Percentiles rank a stretch among this genome's conserved stretches.
These are phyloP conservation scores for Orbilia quercus DNA, from an alignment of 2,329 filamentous ascomycete species.

Conservation along the genomic window DNA sequence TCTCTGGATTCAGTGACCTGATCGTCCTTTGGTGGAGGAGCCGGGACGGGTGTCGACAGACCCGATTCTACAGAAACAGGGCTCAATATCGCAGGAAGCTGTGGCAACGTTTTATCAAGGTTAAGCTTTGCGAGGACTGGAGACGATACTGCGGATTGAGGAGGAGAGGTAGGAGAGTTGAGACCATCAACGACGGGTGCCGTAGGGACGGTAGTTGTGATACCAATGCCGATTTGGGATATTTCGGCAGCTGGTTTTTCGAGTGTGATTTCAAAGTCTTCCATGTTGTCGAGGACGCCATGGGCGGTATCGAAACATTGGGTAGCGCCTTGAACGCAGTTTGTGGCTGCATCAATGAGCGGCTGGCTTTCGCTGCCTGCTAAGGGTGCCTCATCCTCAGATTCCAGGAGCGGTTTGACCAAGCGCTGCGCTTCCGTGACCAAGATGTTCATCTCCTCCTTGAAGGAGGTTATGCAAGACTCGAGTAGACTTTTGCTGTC, in stretches of 20 bases:
- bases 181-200: slow-evolving; percentile 53
- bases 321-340: slow-evolving; percentile 87
- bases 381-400: slow-evolving; percentile 47
- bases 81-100: slow-evolving; percentile 30
- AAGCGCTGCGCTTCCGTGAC: slow-evolving; percentile 44
- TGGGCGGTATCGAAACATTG: slow-evolving; percentile 91
- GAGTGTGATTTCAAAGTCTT: slow-evolving; percentile 80
- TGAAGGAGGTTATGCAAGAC: slow-evolving; percentile 20
- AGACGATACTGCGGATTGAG: slow-evolving; percentile 30
- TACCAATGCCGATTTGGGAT: slow-evolving; percentile 54
- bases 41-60: slow-evolving; percentile 17
- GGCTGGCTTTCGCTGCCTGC: slow-evolving; percentile 54
- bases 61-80: slow-evolving; percentile 19
- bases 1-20: slow-evolving; percentile 19
- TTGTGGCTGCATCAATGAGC: slow-evolving; percentile 73
- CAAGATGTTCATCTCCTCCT: slow-evolving; percentile 44
- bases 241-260: slow-evolving; percentile 15
- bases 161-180: slow-evolving; percentile 15
- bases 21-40: slow-evolving; percentile 40
- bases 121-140: slow-evolving; percentile 40
- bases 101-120: slow-evolving; percentile 46
- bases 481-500: slow-evolving; percentile 23
- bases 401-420: slow-evolving; percentile 48
- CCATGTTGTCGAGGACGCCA: slow-evolving; percentile 84
- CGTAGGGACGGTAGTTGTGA: slow-evolving; percentile 49